Evolutionary conservation across 768 basidiomycete genomes (phyloP), one percentile per base, ranked within the genome.

Genomic region (Calocybe cyanea): DNA sequence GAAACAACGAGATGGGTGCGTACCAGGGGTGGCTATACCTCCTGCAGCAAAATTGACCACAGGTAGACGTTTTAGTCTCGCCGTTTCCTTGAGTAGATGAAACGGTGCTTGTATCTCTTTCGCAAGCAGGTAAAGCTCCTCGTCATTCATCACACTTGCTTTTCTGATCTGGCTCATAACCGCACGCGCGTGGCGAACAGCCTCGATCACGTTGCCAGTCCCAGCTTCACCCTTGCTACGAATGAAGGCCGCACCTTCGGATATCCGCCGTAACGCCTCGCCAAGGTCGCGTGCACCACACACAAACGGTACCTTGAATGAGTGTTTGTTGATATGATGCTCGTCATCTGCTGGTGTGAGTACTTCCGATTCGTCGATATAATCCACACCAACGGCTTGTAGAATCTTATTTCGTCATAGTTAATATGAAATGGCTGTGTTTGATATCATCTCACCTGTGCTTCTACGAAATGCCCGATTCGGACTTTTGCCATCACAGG

Each of bases 21-120:
- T 59, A 89, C 90, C 91, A 39, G 92, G 92, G 8, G 92, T 93
- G 38, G 92, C 90, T 41, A 94, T 78, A 43, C 93, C 93, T 46
- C 93, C 94, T 45, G 94, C 95, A 13, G 93, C 93, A 65, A 99
- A 98, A 66, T 89, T 94, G 50, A 98, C 96, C 17, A 96, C 93
- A 0, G 96, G 94, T 34, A 99, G 76, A 37, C 87, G 79, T 70
- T 94, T 94, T 54, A 93, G 69, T 33, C 92, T 76, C n/a, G 94
- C 93, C 0, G 91, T 87, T 69, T 98, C 95, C 70, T 96, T 95
- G 50, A 99, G 71, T 14, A 99, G 73, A 63, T 99, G 93, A 71
- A 87, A 95, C 11, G 96, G 96, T 0, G 92, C 94, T 52, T 85
- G 82, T 37, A 93, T 83, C 13, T 94, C 90, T 58, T 94, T 96